A percentile compares a stretch with the other conserved stretches of the same genome.
phyloP scores from a whole-genome alignment of 805 yeast genomes.

The Suhomyces pyralidae region DNA sequence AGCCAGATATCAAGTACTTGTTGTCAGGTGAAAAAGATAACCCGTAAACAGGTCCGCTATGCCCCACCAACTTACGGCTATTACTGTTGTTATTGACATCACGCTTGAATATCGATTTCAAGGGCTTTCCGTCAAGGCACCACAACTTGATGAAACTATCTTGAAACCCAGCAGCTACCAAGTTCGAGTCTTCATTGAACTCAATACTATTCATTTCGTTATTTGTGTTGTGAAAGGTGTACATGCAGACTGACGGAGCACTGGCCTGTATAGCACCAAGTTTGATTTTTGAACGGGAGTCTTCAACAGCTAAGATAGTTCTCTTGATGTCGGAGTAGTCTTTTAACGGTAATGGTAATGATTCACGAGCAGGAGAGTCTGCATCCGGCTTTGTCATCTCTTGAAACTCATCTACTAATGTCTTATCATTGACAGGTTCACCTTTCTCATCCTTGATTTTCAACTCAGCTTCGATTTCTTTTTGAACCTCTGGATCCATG shows the following conservation, averaged over 20 bases:
- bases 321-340: conserved; percentile 76
- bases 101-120: conserved; percentile 56
- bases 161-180: conserved; percentile 92
- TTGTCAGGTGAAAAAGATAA: conserved; percentile 88
- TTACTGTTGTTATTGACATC: conserved; percentile 50
- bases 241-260: conserved; percentile 95
- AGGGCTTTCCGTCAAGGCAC: conserved; percentile 89
- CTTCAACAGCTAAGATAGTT: conserved; percentile 76
- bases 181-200: conserved; percentile 81
- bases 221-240: conserved; percentile 94
- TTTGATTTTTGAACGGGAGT: conserved; percentile 70
- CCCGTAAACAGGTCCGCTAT: conserved; percentile 92
- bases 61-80: conserved; percentile 74
- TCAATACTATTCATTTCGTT: conserved; percentile 82
- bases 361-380: conserved; percentile 71
- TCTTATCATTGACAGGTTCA: conserved; percentile 33
- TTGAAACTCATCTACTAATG: conserved; percentile 65
- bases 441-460: conserved; percentile 66
- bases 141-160: conserved; percentile 89
- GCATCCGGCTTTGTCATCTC: conserved; percentile 52
- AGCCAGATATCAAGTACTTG: conserved; percentile 70
- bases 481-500: conserved; percentile 75
- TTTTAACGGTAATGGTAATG: conserved; percentile 82
- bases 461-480: conserved; percentile 82
- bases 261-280: conserved; percentile 71